Evolutionary conservation across 2,329 filamentous ascomycete genomes (phyloP).

Genomic region (Exophiala mesophila): DNA sequence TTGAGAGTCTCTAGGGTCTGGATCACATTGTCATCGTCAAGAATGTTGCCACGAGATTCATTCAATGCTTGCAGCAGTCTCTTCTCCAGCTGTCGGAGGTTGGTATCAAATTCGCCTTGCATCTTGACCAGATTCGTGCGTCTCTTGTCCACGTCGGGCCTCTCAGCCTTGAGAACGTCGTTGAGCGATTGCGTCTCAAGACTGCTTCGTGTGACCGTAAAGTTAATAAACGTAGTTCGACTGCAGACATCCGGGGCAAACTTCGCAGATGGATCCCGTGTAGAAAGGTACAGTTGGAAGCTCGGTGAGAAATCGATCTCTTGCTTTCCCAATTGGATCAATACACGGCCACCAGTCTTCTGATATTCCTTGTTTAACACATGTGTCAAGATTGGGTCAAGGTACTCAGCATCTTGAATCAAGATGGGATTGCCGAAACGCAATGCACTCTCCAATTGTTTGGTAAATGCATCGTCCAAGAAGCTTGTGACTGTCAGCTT

Average conservation of each 20-base stretch:
- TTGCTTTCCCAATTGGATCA: slow-evolving; percentile 97
- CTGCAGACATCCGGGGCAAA: slow-evolving; percentile 98
- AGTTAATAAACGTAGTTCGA: slow-evolving; percentile 98
- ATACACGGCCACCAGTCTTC: slow-evolving; percentile 92
- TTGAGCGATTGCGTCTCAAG: slow-evolving; percentile 96
- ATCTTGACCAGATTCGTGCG: slow-evolving; percentile 97
- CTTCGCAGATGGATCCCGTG: slow-evolving; percentile 88
- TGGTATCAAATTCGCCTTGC: slow-evolving; percentile 98
- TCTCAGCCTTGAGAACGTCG: slow-evolving; percentile 93
- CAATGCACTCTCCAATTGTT: slow-evolving; percentile 92
- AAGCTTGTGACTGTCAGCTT: slow-evolving; percentile 96
- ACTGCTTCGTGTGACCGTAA: slow-evolving; percentile 98
- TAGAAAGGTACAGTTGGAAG: slow-evolving; percentile 93
- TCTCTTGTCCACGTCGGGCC: slow-evolving; percentile 93
- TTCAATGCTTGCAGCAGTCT: slow-evolving; percentile 90
- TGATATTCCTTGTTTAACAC: slow-evolving; percentile 99
- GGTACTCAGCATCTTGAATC: slow-evolving; percentile 94
- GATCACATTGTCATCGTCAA: slow-evolving; percentile 97
- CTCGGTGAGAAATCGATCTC: slow-evolving; percentile 98
- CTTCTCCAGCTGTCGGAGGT: slow-evolving; percentile 91
- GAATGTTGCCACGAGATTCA: slow-evolving; percentile 93
- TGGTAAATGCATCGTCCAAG: slow-evolving; percentile 94
- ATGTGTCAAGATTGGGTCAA: slow-evolving; percentile 96
- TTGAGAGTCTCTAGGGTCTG: slow-evolving; percentile 96
- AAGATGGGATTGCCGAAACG: slow-evolving; percentile 98